Conservation (phyloP, 306 rosid species). For the Pyrus pyrifolia region DNA sequence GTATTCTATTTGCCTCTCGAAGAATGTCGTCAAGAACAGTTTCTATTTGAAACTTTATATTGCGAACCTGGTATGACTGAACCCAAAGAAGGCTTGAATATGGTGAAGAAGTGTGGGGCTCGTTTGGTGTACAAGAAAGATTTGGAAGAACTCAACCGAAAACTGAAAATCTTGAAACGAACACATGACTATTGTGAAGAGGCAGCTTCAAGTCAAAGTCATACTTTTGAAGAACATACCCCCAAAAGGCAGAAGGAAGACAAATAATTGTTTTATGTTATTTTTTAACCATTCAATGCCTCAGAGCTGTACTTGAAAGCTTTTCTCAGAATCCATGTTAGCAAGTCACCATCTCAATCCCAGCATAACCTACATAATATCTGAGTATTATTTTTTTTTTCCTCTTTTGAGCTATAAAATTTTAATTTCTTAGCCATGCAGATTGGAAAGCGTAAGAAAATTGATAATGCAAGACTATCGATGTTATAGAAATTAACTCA, state of each 20-base stretch:
- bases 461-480: too few species aligned
- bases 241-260: neutral
- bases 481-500: too few species aligned
- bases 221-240: neutral
- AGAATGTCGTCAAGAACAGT: neutral
- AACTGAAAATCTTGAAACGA: too few species aligned
- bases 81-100: neutral
- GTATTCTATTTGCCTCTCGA: neutral
- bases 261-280: neutral
- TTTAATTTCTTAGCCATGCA: too few species aligned
- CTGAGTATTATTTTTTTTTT: too few species aligned
- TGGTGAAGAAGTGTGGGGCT: neutral
- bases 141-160: neutral
- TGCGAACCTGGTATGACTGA: fast-evolving
- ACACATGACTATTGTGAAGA: neutral
- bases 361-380: too few species aligned
- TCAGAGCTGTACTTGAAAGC: neutral
- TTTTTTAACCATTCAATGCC: neutral
- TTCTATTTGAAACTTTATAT: neutral
- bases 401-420: too few species aligned
- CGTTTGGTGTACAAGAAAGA: neutral
- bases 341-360: neutral
- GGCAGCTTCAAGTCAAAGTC: neutral
- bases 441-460: too few species aligned
- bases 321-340: neutral